phyloP scores from a whole-genome alignment of 495 filamentous ascomycete genomes.

The Corynascus novoguineensis region DNA sequence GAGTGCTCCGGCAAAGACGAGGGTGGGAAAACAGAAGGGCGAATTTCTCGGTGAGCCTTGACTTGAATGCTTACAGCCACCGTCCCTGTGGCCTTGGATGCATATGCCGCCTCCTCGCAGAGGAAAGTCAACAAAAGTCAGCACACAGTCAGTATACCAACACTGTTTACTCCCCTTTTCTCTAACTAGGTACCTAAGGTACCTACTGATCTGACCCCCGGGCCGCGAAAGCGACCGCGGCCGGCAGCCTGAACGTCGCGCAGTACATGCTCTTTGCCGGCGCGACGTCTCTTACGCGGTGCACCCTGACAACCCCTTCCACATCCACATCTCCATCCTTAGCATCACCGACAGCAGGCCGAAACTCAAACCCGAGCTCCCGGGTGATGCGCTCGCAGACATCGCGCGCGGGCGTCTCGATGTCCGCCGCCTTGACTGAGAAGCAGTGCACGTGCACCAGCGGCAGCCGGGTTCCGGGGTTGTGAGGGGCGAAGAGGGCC shows the following conservation, averaged over 20 bases:
- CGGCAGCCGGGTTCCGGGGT: conserved; percentile 55
- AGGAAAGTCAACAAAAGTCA: neutral
- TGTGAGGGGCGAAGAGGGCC: conserved; percentile 57
- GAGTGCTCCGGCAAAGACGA: neutral
- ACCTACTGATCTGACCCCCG: no score
- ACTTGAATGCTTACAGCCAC: no score
- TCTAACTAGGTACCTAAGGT: no score
- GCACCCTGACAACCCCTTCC: conserved; percentile 57
- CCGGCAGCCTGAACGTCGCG: conserved; percentile 79
- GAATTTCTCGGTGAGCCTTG: neutral
- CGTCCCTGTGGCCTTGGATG: no score
- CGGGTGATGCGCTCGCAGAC: conserved; percentile 63
- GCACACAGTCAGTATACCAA: neutral
- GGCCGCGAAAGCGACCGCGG: conserved; percentile 68
- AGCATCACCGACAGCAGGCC: conserved; percentile 38
- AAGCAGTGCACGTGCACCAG: conserved; percentile 92
- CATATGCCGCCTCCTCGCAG: neutral
- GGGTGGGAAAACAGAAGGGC: neutral
- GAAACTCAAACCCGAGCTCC: conserved; percentile 57
- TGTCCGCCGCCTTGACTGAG: conserved; percentile 64
- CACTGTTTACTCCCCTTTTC: no score
- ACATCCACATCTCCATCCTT: conserved; percentile 10
- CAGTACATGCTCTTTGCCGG: conserved; percentile 97
- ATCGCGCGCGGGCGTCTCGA: conserved; percentile 50
- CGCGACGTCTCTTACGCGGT: conserved; percentile 81